phyloP scores from a whole-genome alignment of 805 yeast genomes.

The Cyberlindnera mississippiensis region DNA sequence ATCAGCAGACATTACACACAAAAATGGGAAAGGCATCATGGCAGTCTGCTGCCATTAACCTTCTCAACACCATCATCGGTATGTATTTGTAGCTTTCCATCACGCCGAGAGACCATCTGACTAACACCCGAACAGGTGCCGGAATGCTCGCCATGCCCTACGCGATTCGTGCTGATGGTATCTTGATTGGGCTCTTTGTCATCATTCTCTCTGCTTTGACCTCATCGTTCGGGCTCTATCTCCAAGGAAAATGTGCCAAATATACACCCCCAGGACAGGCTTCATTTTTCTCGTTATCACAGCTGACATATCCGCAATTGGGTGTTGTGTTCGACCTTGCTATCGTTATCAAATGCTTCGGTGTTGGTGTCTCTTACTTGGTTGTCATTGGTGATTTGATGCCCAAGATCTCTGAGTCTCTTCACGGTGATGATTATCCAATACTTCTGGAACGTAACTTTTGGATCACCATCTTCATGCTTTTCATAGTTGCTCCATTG shows the following conservation, averaged over 20 bases:
- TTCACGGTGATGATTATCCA: slow-evolving; percentile 23
- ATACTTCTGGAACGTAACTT: slow-evolving; percentile 42
- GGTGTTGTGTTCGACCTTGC: slow-evolving; percentile 63
- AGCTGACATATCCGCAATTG: slow-evolving; percentile 55
- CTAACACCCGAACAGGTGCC: slow-evolving; percentile 38
- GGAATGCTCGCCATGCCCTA: slow-evolving; percentile 72
- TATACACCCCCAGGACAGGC: slow-evolving; percentile 53
- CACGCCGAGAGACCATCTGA: not conserved
- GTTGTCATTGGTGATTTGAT: slow-evolving; percentile 68
- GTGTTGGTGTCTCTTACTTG: slow-evolving; percentile 63
- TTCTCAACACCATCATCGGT: slow-evolving; percentile 52
- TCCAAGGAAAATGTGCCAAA: slow-evolving; percentile 55
- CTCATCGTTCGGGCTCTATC: slow-evolving; percentile 62
- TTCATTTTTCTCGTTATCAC: slow-evolving; percentile 61
- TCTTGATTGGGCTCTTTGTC: slow-evolving; percentile 52
- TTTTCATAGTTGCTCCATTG: slow-evolving; percentile 41
- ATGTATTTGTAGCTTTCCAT: slow-evolving; percentile 5
- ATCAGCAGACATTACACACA: not conserved
- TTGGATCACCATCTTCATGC: slow-evolving; percentile 61
- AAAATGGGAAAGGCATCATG: slow-evolving; percentile 33
- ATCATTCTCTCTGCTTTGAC: slow-evolving; percentile 61
- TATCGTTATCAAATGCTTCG: slow-evolving; percentile 67
- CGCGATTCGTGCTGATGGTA: slow-evolving; percentile 65
- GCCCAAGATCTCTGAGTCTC: slow-evolving; percentile 50
- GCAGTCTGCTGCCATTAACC: slow-evolving; percentile 47